A percentile compares a stretch with the other conserved stretches of the same genome.
Conservation (phyloP, 768 basidiomycete species). For the Boletus subparvulus region DNA sequence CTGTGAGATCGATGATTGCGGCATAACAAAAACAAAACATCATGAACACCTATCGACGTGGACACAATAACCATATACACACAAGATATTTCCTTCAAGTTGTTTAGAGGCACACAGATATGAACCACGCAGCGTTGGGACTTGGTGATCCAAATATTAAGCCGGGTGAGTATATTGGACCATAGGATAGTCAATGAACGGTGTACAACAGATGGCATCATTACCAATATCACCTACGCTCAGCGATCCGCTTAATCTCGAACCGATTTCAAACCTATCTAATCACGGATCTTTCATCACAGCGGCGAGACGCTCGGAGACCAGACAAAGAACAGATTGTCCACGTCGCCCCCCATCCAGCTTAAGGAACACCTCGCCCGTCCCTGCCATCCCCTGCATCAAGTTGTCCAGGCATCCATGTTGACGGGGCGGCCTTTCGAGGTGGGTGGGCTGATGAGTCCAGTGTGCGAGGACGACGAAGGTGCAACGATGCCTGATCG, state of each 20-base stretch:
- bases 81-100: too few relatives aligned
- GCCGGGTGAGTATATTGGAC: too few relatives aligned
- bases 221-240: not conserved
- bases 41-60: too few relatives aligned
- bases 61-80: too few relatives aligned
- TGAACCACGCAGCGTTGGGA: too few relatives aligned
- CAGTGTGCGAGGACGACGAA: constrained; percentile 12
- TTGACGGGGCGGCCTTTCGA: constrained; percentile 19
- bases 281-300: not conserved
- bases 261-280: constrained; percentile 10
- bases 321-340: constrained; percentile 58
- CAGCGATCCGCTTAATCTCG: constrained; percentile 2
- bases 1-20: too few relatives aligned
- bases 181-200: too few relatives aligned
- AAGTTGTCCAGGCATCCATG: constrained; percentile 24
- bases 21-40: too few relatives aligned
- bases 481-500: not conserved
- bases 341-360: constrained; percentile 75
- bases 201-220: not conserved
- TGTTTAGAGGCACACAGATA: too few relatives aligned
- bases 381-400: constrained; percentile 10
- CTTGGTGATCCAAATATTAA: too few relatives aligned
- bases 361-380: constrained; percentile 13
- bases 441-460: not conserved
- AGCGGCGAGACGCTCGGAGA: constrained; percentile 17